A percentile compares a stretch with the other conserved stretches of the same genome.
Conservation (phyloP, 2,329 filamentous ascomycete species). For the Cercospora canescens region DNA sequence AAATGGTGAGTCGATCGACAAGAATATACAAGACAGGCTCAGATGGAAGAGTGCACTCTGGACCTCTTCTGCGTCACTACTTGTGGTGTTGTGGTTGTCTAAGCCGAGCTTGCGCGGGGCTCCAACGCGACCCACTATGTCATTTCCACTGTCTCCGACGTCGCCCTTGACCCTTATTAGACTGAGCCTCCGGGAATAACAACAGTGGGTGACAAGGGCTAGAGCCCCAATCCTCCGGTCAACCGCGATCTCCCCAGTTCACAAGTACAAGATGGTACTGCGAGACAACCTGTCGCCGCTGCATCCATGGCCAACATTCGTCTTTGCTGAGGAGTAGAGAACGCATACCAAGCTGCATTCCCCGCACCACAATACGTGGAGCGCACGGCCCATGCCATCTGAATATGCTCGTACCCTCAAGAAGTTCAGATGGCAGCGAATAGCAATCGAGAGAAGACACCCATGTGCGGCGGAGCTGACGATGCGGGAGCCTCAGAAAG, state of each 20-base stretch:
- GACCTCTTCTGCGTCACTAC: conserved; percentile 17
- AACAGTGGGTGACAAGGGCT: background rate
- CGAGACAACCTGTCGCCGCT: background rate
- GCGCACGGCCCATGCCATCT: background rate
- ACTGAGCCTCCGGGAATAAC: conserved; percentile 4
- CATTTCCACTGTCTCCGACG: conserved; percentile 7
- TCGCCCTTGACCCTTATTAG: no score
- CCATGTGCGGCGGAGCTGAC: conserved; percentile 1
- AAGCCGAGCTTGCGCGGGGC: conserved; percentile 20
- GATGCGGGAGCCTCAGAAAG: conserved; percentile 3
- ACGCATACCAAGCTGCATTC: background rate
- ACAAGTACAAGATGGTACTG: background rate
- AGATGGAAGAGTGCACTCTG: background rate
- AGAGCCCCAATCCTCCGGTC: conserved; percentile 12
- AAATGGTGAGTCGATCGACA: background rate
- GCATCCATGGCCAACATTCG: background rate
- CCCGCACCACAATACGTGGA: background rate
- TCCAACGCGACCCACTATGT: conserved; percentile 8
- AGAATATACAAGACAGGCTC: background rate
- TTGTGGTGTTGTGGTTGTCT: background rate
- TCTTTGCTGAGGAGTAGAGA: background rate
- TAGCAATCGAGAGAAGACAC: background rate
- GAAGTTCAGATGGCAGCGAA: background rate
- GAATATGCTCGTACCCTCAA: background rate
- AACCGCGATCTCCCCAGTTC: conserved; percentile 12